These are phyloP conservation scores for Brasilioporus rufonigricans DNA, from an alignment of 768 basidiomycete species.

Conservation along the genomic window DNA sequence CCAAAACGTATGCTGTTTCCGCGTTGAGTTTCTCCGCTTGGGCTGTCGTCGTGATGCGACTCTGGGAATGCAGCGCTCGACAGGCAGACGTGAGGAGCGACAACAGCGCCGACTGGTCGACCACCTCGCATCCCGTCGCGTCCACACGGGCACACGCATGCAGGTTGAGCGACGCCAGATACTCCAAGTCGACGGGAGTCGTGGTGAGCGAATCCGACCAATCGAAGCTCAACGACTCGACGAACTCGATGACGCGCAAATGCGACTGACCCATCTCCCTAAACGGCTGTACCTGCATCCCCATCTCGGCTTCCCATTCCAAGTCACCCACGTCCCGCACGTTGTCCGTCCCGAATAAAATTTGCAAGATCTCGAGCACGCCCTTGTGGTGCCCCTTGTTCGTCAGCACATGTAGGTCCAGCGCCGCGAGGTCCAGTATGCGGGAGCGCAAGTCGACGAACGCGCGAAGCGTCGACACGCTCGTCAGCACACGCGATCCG, in stretches of 20 bases:
- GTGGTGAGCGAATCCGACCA: conserved; percentile 79
- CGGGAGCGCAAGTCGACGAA: conserved; percentile 83
- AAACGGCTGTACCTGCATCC: conserved; percentile 51
- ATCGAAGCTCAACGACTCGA: conserved; percentile 83
- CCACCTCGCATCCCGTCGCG: conserved; percentile 73
- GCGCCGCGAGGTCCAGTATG: conserved; percentile 80
- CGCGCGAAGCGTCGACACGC: conserved; percentile 62
- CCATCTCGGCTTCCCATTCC: conserved; percentile 39
- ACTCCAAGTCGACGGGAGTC: conserved; percentile 56
- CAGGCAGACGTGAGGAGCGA: conserved; percentile 62
- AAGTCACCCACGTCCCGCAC: conserved; percentile 38
- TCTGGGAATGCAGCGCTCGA: conserved; percentile 63
- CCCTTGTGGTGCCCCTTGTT: conserved; percentile 73
- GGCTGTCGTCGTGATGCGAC: conserved; percentile 56
- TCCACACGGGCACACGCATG: conserved; percentile 68
- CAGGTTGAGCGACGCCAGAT: conserved; percentile 65
- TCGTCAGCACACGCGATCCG: conserved; percentile 65
- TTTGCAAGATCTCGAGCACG: conserved; percentile 71
- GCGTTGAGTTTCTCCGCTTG: conserved; percentile 64
- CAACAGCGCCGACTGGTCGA: conserved; percentile 73
- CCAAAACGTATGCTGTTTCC: conserved; percentile 75
- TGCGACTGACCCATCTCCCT: conserved; percentile 78
- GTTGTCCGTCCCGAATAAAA: conserved; percentile 71
- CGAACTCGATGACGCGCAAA: conserved; percentile 81
- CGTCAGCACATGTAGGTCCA: conserved; percentile 86